These are phyloP conservation scores for Mytilinidion resinicola DNA, from an alignment of 495 filamentous ascomycete species.

Conservation along the genomic window DNA sequence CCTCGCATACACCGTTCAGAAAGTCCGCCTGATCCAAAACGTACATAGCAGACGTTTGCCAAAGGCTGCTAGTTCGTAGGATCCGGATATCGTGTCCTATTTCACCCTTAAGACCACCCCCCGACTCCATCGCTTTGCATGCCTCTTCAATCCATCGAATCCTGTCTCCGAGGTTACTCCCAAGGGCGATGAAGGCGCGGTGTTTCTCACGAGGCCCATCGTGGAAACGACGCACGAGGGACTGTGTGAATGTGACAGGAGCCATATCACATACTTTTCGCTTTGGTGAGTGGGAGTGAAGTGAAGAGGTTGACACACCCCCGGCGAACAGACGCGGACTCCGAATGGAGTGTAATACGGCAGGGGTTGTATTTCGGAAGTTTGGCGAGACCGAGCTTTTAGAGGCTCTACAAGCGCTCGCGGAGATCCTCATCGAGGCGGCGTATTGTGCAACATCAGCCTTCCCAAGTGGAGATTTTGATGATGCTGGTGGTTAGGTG, in stretches of 20 bases:
- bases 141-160: slow-evolving; percentile 75
- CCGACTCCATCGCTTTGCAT: slow-evolving; percentile 63
- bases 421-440: background rate
- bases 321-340: background rate
- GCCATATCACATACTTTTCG: background rate
- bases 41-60: slow-evolving; percentile 97
- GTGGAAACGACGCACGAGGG: background rate
- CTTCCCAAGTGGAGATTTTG: no score
- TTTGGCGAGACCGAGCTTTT: no score
- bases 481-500: no score
- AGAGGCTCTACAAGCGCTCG: background rate
- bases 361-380: no score
- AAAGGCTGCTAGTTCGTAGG: slow-evolving; percentile 75
- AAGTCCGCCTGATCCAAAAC: slow-evolving; percentile 81
- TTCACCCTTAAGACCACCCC: slow-evolving; percentile 14
- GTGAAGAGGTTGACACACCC: background rate
- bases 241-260: background rate
- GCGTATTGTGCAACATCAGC: no score
- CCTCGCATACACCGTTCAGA: slow-evolving; percentile 91
- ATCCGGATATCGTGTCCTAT: slow-evolving; percentile 54
- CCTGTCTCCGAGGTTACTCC: slow-evolving; percentile 89
- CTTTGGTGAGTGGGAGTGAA: background rate
- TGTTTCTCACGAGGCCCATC: slow-evolving; percentile 3
- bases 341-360: background rate
- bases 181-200: slow-evolving; percentile 76